Evolutionary conservation across 306 rosid species (phyloP).

Genomic region (Vigna hirtella): DNA sequence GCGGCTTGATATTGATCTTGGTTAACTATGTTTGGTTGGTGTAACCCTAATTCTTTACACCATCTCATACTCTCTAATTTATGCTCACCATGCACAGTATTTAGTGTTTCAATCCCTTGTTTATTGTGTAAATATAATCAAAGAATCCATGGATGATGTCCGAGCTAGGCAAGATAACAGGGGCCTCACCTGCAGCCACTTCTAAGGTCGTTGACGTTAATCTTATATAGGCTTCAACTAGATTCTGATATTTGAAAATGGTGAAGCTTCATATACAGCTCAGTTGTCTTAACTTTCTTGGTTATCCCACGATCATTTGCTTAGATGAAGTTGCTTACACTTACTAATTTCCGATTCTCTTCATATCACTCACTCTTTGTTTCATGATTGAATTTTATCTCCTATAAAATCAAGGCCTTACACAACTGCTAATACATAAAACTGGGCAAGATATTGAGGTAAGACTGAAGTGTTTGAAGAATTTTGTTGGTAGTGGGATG

Average conservation of each 20-base stretch:
- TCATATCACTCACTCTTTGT: not conserved
- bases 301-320: constrained; percentile 34
- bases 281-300: constrained; percentile 12
- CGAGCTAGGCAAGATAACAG: constrained; percentile 45
- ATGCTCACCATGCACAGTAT: constrained; percentile 50
- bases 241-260: constrained; percentile 50
- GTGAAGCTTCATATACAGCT: constrained; percentile 48
- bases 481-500: not conserved
- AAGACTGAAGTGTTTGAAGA: not conserved
- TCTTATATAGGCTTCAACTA: constrained; percentile 52
- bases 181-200: constrained; percentile 41
- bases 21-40: constrained; percentile 42
- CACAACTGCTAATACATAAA: not conserved
- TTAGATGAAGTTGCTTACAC: not conserved
- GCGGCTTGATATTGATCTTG: constrained; percentile 72
- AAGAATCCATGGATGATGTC: constrained; percentile 42
- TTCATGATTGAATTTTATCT: not conserved
- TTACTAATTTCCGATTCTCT: not conserved
- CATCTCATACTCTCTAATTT: constrained; percentile 48
- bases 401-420: not conserved
- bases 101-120: constrained; percentile 52
- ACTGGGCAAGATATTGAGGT: not conserved
- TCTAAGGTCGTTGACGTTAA: constrained; percentile 49
- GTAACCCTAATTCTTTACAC: constrained; percentile 25
- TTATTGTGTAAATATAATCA: constrained; percentile 64